Evolutionary conservation across 345 rosid genomes (phyloP), one percentile per base, ranked within the genome.

Genomic region (sweet orange (Citrus sinensis)): DNA sequence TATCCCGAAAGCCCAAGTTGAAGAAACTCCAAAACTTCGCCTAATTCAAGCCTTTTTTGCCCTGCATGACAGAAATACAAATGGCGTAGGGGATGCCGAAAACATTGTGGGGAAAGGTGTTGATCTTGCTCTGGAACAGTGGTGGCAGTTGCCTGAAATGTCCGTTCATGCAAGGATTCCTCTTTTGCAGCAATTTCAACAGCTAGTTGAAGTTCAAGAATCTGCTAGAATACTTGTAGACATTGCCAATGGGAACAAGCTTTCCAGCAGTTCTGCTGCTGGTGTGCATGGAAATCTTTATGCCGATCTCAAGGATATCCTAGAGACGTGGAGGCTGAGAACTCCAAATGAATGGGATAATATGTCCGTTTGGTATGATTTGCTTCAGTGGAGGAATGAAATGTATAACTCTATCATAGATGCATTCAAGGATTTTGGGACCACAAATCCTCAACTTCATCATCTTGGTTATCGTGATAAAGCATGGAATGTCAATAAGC

Each of bases 101-200:
- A 96, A 86, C 79, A 91, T 90, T 76, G 93, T 92, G 30, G 94
- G 89, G 34, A 96, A 94, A 85, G 98, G 99, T 49, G 94, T 96
- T 80, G 98, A 96, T 85, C 98, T 92, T 86, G 97, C 98, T 61
- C 83, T 96, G 74, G 97, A 91, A 70, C 95, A 92, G 76, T 96
- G 99, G 98, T 96, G 99, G 98, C 99, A 92, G 88, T 87, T 96
- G 89, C 99, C 99, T 80, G 99, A 96, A 86, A 90, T 96, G 95
- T 94, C 95, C 59, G 94, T 92, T 81, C 99, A 92, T 84, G 90
- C 98, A 35, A 92, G 95, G 88, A 87, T 96, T 89, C 98, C 98
- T 72, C 90, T 96, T 76, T 82, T 96, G 84, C 98, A 92, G 90
- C 97, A 96, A 85, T 96, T 96, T 85, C 99, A 96, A 82, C 98